A percentile compares a stretch with the other conserved stretches of the same genome.
These are phyloP conservation scores for Globisporangium polare DNA, from an alignment of 352 stramenopile species.

Conservation along the genomic window DNA sequence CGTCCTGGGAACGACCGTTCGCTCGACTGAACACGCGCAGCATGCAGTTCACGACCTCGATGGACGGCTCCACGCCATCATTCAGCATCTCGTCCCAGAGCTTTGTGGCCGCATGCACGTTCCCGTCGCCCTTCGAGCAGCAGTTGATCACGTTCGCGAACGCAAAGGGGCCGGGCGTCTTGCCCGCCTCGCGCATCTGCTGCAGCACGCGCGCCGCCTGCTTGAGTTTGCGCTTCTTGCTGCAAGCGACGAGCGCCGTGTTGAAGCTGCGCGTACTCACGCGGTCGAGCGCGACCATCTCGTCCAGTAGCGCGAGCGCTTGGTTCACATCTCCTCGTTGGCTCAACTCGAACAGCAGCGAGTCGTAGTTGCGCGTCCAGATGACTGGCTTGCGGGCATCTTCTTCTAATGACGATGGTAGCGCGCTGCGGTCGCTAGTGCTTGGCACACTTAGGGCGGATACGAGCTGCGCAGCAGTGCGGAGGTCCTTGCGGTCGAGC, in stretches of 20 bases:
- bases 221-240: conserved; percentile 34
- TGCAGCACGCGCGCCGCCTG: conserved; percentile 33
- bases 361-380: conserved; percentile 47
- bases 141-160: conserved; percentile 69
- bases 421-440: conserved; percentile 17
- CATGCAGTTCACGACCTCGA: conserved; percentile 55
- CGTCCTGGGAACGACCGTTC: conserved; percentile 29
- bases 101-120: conserved; percentile 28
- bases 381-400: conserved; percentile 20
- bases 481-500: conserved; percentile 27
- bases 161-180: conserved; percentile 31
- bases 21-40: conserved; percentile 50
- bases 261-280: conserved; percentile 56
- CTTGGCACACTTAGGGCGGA: background rate
- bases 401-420: conserved; percentile 5
- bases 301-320: conserved; percentile 45
- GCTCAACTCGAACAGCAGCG: conserved; percentile 47
- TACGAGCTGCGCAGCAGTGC: conserved; percentile 24
- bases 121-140: conserved; percentile 36
- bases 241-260: conserved; percentile 66
- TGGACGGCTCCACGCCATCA: conserved; percentile 31
- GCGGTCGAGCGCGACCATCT: conserved; percentile 37
- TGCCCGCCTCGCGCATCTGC: conserved; percentile 34
- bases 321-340: conserved; percentile 33
- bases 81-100: conserved; percentile 46